phyloP scores from a whole-genome alignment of 176 grass and related monocot genomes.

The Juncus inflexus region DNA sequence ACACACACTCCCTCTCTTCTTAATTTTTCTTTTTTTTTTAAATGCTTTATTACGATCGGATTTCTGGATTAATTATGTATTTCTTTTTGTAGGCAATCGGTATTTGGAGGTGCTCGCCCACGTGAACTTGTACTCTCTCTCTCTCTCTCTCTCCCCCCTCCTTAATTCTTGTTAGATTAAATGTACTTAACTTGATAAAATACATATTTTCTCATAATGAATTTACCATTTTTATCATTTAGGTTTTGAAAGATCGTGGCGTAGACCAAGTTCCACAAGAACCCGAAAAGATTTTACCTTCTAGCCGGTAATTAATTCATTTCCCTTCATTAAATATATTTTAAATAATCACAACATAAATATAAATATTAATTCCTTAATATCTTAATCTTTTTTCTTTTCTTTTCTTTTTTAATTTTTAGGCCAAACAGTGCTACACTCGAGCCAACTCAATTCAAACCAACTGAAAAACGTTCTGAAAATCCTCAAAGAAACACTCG shows the following conservation, averaged over 20 bases:
- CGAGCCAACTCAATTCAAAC: constrained; percentile 38
- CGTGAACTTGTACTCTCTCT: constrained; percentile 62
- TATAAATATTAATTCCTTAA: too few relatives aligned
- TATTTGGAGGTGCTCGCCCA: constrained; percentile 89
- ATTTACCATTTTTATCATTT: constrained; percentile 3
- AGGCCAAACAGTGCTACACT: constrained; percentile 67
- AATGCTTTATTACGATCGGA: background rate
- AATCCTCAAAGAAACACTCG: constrained; percentile 52
- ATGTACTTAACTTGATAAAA: constrained; percentile 9
- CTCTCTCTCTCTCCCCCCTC: constrained; percentile 2
- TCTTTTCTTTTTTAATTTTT: constrained; percentile 9
- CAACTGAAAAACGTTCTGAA: constrained; percentile 44
- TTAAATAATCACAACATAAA: too few relatives aligned
- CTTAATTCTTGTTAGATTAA: constrained; percentile 18
- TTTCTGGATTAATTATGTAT: constrained; percentile 12
- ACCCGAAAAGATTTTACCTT: constrained; percentile 50
- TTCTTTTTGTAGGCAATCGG: constrained; percentile 47
- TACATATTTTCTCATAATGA: background rate
- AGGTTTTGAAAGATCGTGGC: constrained; percentile 96
- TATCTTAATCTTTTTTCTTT: too few relatives aligned
- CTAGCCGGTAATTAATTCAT: constrained; percentile 47
- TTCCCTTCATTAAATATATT: too few relatives aligned
- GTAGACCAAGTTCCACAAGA: constrained; percentile 61
- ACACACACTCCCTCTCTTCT: too few relatives aligned
- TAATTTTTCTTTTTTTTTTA: background rate